Percentiles rank a stretch among this genome's conserved stretches.
Conservation (phyloP, 2,329 filamentous ascomycete species). For the Colletotrichum abscissum region DNA sequence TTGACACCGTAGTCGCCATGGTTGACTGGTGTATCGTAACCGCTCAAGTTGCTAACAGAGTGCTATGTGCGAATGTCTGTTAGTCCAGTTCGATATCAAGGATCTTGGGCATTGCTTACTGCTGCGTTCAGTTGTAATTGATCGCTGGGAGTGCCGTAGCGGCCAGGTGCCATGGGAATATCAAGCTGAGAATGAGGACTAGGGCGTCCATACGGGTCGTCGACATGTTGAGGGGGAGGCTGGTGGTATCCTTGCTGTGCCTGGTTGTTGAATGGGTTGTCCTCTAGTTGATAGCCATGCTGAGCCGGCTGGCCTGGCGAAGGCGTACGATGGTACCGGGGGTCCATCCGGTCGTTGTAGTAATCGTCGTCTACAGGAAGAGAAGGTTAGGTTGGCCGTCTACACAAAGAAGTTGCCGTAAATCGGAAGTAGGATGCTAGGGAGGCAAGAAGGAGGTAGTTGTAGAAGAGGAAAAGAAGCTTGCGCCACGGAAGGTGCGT, state of each 20-base stretch:
- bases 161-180: conserved; percentile 42
- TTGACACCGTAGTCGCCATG: conserved; percentile 79
- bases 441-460: conserved; percentile 24
- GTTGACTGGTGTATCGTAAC: conserved; percentile 55
- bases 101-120: conserved; percentile 62
- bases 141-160: conserved; percentile 73
- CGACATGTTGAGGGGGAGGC: conserved; percentile 62
- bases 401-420: background rate
- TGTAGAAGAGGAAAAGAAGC: conserved; percentile 1
- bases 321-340: conserved; percentile 71
- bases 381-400: conserved; percentile 37
- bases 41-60: conserved; percentile 61
- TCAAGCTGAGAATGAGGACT: conserved; percentile 23
- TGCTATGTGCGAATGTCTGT: conserved; percentile 49
- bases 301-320: conserved; percentile 81
- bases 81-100: background rate
- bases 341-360: conserved; percentile 70
- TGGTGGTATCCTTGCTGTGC: conserved; percentile 42
- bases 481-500: conserved; percentile 31
- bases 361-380: conserved; percentile 66
- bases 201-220: conserved; percentile 73
- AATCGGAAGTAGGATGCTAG: background rate
- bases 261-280: conserved; percentile 72
- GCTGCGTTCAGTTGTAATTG: conserved; percentile 86
- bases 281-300: conserved; percentile 84